These are phyloP conservation scores for Plenodomus tracheiphilus DNA, from an alignment of 2,329 filamentous ascomycete genomes.

Conservation along the genomic window DNA sequence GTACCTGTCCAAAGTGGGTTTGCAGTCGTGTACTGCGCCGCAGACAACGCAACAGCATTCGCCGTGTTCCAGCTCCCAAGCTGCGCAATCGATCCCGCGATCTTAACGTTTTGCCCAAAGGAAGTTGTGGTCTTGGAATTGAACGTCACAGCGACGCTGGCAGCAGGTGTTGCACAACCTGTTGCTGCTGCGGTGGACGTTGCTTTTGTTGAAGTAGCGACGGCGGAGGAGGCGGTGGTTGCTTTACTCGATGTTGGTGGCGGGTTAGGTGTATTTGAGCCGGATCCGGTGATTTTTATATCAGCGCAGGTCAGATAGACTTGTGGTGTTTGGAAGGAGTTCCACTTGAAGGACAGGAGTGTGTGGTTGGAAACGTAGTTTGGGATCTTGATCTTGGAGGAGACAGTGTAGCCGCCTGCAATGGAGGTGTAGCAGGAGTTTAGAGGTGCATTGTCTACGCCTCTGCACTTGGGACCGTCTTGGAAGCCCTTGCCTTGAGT, in stretches of 20 bases:
- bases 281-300: constrained; percentile 29
- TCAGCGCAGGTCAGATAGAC: constrained; percentile 40
- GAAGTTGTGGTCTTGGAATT: constrained; percentile 53
- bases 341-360: constrained; percentile 38
- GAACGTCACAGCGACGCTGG: constrained; percentile 47
- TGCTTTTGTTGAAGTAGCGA: constrained; percentile 8
- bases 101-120: constrained; percentile 54
- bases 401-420: constrained; percentile 40
- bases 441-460: constrained; percentile 36
- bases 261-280: constrained; percentile 11
- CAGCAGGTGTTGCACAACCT: constrained; percentile 30
- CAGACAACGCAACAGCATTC: constrained; percentile 46
- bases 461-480: constrained; percentile 29
- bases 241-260: constrained; percentile 22
- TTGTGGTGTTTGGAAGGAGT: constrained; percentile 40
- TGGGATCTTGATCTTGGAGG: constrained; percentile 38
- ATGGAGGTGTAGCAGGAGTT: constrained; percentile 41
- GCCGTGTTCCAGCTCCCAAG: constrained; percentile 51
- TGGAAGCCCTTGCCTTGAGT: constrained; percentile 27
- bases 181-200: constrained; percentile 15
- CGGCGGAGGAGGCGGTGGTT: constrained; percentile 7
- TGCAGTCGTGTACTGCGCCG: constrained; percentile 48
- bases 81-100: constrained; percentile 49
- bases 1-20: constrained; percentile 53
- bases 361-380: constrained; percentile 39